A percentile compares a stretch with the other conserved stretches of the same genome.
Evolutionary conservation across 345 rosid genomes (phyloP).

Genomic region (Citrus maxima): DNA sequence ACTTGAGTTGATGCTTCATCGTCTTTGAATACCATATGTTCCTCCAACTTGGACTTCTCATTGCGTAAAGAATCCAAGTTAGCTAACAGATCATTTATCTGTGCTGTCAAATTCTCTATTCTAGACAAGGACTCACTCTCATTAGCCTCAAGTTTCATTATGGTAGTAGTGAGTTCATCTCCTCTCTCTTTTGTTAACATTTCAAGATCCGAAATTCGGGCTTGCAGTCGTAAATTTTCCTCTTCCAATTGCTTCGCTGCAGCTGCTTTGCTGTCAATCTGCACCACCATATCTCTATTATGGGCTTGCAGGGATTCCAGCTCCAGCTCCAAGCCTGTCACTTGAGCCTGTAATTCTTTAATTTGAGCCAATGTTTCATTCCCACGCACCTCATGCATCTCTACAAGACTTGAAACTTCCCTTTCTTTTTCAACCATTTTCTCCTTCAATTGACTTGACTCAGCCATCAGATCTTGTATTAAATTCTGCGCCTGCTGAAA

Average conservation of each 20-base stretch:
- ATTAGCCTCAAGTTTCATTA: conserved; percentile 51
- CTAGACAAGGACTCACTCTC: conserved; percentile 49
- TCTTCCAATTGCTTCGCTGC: conserved; percentile 44
- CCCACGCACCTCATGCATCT: conserved; percentile 49
- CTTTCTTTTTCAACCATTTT: conserved; percentile 48
- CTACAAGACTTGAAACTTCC: conserved; percentile 44
- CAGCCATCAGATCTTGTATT: conserved; percentile 36
- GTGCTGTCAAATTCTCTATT: conserved; percentile 51
- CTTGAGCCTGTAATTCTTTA: conserved; percentile 38
- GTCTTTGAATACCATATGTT: conserved; percentile 37
- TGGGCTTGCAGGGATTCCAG: conserved; percentile 38
- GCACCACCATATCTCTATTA: conserved; percentile 42
- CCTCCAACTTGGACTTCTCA: conserved; percentile 67
- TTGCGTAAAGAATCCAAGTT: conserved; percentile 36
- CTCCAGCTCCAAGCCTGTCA: conserved; percentile 45
- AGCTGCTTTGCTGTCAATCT: conserved; percentile 40
- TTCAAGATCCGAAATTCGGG: conserved; percentile 53
- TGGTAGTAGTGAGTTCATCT: conserved; percentile 43
- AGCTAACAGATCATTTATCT: conserved; percentile 36
- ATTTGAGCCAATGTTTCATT: conserved; percentile 44
- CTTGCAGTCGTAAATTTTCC: conserved; percentile 41
- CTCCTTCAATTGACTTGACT: conserved; percentile 46
- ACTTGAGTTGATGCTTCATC: conserved; percentile 52
- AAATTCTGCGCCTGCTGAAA: conserved; percentile 45
- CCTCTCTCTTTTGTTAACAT: conserved; percentile 39